Base-by-base conservation (phyloP, 192 early-diverging fungal species). In the Rhizoclosmatium globosum region DNA sequence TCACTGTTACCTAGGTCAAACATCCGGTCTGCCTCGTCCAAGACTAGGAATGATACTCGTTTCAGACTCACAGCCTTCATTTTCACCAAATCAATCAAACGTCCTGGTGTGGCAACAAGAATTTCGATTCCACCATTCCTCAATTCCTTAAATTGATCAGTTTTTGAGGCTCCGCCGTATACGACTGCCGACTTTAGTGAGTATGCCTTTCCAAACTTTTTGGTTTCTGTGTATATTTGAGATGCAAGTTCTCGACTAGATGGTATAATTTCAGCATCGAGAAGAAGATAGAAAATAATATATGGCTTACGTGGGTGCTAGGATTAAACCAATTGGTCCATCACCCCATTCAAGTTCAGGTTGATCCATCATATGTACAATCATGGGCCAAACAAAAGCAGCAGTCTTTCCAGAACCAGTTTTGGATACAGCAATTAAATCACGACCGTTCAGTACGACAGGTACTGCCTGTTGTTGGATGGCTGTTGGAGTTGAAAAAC, bases 331-430 rank as follows among this genome's bases (percentile, higher is more conserved):
- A 61, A 94, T 94, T 0, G 95, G 94, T 0, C 95, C 95, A 76
- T 95, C 94, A 0, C 92, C 93, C 77, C 85, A 83, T 31, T 89
- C 86, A 0, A 95, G 82, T 64, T 94, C 92, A 15, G 81, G 84
- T 75, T 96, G 95, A 78, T 95, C 94, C 93, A 95, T 94, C 47
- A 94, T 92, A 70, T 96, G 95, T 43, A 93, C 86, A 59, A 95
- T 73, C 94, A 96, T 93, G 3, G 95, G 95, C 84, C 92, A 83
- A 4, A 96, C 74, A 78, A 94, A 96, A 0, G 95, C 93, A 41
- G 69, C 69, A 1, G 95, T 96, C 79, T 96, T 96, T 47, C 95
- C 95, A 11, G 92, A 93, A 23, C 95, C 95, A 31, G 95, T 96
- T 70, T 93, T 93, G 6, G 94, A 93, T 50, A 96, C 93, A 19